Evolutionary conservation across 164 flowering plant genomes (phyloP).

Genomic region (Annona cherimola): DNA sequence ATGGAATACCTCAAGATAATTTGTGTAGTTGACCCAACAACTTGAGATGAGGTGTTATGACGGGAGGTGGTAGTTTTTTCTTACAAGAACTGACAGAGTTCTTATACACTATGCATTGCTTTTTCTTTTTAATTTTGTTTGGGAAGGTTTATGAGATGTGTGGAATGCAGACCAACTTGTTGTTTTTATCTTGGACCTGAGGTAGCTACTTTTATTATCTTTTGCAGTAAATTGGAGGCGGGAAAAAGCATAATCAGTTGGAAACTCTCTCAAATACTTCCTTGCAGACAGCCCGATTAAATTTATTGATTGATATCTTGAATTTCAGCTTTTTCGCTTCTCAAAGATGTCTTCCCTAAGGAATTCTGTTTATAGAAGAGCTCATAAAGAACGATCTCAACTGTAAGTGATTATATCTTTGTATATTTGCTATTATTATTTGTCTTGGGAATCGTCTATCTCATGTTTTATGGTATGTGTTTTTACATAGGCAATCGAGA

Average conservation of each 20-base stretch:
- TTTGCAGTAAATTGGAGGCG: background rate
- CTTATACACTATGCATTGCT: background rate
- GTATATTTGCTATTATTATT: background rate
- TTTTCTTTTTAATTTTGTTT: too few species aligned
- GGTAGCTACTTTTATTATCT: background rate
- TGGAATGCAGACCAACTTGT: background rate
- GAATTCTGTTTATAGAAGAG: constrained; percentile 55
- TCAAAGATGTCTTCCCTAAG: constrained; percentile 64
- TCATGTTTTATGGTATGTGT: background rate
- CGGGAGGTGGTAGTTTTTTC: too few species aligned
- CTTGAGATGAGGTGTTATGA: too few species aligned
- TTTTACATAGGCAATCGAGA: constrained; percentile 37
- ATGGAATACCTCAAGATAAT: too few species aligned
- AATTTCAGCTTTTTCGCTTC: background rate
- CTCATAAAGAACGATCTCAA: constrained; percentile 85
- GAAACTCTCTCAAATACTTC: background rate
- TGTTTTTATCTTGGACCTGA: background rate
- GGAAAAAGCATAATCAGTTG: background rate
- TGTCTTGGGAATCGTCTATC: background rate
- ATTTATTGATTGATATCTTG: background rate
- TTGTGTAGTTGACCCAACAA: too few species aligned
- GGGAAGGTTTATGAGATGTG: background rate
- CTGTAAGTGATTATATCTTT: constrained; percentile 49
- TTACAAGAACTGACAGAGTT: too few species aligned
- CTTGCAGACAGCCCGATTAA: background rate